Evolutionary conservation across 2,329 filamentous ascomycete species (phyloP).

Genomic region (Pyricularia grisea): DNA sequence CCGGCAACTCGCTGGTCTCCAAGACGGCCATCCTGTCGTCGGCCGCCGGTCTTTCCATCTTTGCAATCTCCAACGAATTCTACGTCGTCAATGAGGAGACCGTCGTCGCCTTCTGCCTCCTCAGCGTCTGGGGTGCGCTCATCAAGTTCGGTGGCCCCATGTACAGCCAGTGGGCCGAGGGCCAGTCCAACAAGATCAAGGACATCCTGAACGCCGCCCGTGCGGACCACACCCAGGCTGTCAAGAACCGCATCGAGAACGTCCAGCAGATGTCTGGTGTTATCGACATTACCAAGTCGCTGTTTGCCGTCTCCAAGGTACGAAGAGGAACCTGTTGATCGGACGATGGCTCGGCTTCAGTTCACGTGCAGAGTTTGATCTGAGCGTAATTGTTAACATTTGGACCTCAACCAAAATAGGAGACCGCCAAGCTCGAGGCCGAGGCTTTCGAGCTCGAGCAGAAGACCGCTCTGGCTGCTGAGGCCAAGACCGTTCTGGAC

Average conservation of each 20-base stretch:
- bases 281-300: conserved; percentile 90
- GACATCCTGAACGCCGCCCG: conserved; percentile 90
- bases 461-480: conserved; percentile 79
- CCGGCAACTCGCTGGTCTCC: conserved; percentile 83
- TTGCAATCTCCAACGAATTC: conserved; percentile 98
- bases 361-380: not conserved
- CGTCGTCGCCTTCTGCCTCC: conserved; percentile 83
- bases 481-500: conserved; percentile 93
- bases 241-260: conserved; percentile 58
- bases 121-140: conserved; percentile 85
- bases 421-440: conserved; percentile 93
- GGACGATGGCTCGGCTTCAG: not conserved
- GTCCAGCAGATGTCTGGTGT: conserved; percentile 92
- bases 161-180: conserved; percentile 88
- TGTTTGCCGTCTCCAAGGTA: conserved; percentile 98
- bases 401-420: conserved; percentile 38
- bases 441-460: conserved; percentile 97
- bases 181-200: conserved; percentile 86
- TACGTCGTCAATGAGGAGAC: conserved; percentile 99
- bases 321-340: conserved; percentile 12
- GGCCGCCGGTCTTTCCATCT: conserved; percentile 80
- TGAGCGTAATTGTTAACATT: not conserved
- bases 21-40: conserved; percentile 97
- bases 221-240: conserved; percentile 78
- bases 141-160: conserved; percentile 89